Evolutionary conservation across 148 eudicot species (phyloP).

Genomic region (Agrostemma githago): DNA sequence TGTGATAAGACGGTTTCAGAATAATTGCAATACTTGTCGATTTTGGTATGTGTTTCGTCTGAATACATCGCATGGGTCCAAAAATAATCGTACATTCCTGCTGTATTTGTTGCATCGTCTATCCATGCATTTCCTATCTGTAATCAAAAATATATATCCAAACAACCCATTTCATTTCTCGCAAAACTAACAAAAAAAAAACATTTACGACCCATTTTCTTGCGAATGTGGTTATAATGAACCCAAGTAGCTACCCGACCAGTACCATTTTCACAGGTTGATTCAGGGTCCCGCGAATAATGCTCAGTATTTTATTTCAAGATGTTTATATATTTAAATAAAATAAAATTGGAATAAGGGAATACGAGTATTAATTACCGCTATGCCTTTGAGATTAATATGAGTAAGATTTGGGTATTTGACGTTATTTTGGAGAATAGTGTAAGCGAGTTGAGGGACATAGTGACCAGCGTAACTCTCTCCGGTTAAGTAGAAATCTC

Average conservation of each 20-base stretch:
- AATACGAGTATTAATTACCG: slow-evolving; percentile 23
- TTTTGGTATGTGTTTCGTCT: slow-evolving; percentile 30
- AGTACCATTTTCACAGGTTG: too few relatives aligned
- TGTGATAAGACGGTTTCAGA: neutral
- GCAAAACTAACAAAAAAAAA: too few relatives aligned
- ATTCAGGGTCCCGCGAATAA: too few relatives aligned
- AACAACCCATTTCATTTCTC: neutral
- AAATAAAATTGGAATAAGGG: neutral
- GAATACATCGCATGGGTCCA: slow-evolving; percentile 39
- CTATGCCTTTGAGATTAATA: slow-evolving; percentile 44
- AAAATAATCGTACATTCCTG: slow-evolving; percentile 29
- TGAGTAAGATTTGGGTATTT: slow-evolving; percentile 16
- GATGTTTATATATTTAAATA: too few relatives aligned
- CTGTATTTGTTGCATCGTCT: slow-evolving; percentile 24
- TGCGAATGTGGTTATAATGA: too few relatives aligned
- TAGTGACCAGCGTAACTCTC: slow-evolving; percentile 65
- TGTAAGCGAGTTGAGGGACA: slow-evolving; percentile 50
- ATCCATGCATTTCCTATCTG: slow-evolving; percentile 45
- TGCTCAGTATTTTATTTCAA: too few relatives aligned
- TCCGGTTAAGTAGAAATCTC: slow-evolving; percentile 46
- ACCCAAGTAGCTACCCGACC: too few relatives aligned
- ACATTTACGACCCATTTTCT: too few relatives aligned
- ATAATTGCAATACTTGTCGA: slow-evolving; percentile 22
- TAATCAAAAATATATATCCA: neutral
- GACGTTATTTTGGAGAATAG: slow-evolving; percentile 32